phyloP scores from a whole-genome alignment of 192 early-diverging fungal genomes.

The Gamsiella multidivaricata region DNA sequence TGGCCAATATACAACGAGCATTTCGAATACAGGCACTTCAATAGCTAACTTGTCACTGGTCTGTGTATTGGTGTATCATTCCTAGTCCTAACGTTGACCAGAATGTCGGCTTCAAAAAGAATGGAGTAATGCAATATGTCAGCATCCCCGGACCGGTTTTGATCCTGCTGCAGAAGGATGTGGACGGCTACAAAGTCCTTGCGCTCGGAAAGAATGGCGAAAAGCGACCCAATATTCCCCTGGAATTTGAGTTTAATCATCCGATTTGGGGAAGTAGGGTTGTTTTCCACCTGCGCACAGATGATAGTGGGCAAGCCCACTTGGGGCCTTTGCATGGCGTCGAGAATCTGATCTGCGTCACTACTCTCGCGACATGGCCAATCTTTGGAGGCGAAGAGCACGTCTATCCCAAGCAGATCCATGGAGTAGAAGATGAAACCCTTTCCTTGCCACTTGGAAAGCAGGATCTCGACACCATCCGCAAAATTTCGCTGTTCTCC shows the following conservation, averaged over 20 bases:
- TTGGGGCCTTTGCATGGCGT: slow-evolving; percentile 51
- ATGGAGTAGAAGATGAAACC: slow-evolving; percentile 17
- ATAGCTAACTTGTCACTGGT: not conserved
- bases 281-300: slow-evolving; percentile 36
- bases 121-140: slow-evolving; percentile 3
- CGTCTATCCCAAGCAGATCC: slow-evolving; percentile 22
- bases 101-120: slow-evolving; percentile 14
- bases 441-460: slow-evolving; percentile 27
- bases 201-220: slow-evolving; percentile 59
- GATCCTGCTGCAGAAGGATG: slow-evolving; percentile 21
- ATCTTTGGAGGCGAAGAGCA: slow-evolving; percentile 6
- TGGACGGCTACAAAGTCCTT: slow-evolving; percentile 42
- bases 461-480: slow-evolving; percentile 16
- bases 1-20: not conserved
- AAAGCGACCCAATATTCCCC: slow-evolving; percentile 16
- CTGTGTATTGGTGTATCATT: not conserved
- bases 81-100: slow-evolving; percentile 22
- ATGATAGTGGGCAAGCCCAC: slow-evolving; percentile 49
- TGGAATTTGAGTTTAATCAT: slow-evolving; percentile 37
- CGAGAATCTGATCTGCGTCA: slow-evolving; percentile 6
- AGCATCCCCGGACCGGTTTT: slow-evolving; percentile 27
- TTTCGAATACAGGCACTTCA: too few species aligned
- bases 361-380: slow-evolving; percentile 10
- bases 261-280: slow-evolving; percentile 1
- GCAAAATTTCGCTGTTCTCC: slow-evolving; percentile 33